phyloP scores from a whole-genome alignment of 2,329 filamentous ascomycete species.

The Venturia nashicola region DNA sequence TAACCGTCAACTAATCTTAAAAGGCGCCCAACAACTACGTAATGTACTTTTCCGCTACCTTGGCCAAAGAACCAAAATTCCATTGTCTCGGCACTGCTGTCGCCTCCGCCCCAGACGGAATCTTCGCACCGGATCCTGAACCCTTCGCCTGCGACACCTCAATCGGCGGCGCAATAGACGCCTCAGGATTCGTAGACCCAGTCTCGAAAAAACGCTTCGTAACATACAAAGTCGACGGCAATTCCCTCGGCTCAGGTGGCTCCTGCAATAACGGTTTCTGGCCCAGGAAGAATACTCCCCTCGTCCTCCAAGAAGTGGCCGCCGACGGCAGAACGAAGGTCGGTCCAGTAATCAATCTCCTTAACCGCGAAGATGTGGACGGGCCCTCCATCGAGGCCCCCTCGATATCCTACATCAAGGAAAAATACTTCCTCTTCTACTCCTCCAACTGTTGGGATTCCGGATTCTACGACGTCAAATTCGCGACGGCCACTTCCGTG shows the following conservation, averaged over 20 bases:
- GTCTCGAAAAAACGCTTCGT: constrained; percentile 43
- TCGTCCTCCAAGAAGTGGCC: constrained; percentile 43
- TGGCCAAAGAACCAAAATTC: constrained; percentile 23
- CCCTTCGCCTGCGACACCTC: not conserved
- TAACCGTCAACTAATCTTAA: constrained; percentile 22
- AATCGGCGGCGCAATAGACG: constrained; percentile 50
- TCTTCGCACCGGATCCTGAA: constrained; percentile 32
- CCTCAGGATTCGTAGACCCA: constrained; percentile 44
- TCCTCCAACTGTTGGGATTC: constrained; percentile 47
- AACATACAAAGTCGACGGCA: constrained; percentile 55
- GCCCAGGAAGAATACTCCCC: constrained; percentile 35
- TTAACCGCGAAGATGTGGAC: constrained; percentile 33
- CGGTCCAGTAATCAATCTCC: constrained; percentile 28
- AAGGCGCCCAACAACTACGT: constrained; percentile 28
- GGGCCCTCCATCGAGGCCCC: constrained; percentile 52
- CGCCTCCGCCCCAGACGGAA: constrained; percentile 35
- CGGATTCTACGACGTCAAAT: constrained; percentile 44
- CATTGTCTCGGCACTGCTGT: constrained; percentile 50
- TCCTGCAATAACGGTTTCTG: constrained; percentile 33
- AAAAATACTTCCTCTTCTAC: constrained; percentile 49
- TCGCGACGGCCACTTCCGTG: constrained; percentile 35
- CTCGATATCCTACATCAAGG: constrained; percentile 31
- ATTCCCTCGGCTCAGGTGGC: constrained; percentile 36
- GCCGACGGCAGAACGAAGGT: constrained; percentile 28
- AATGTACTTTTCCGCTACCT: constrained; percentile 46